Conservation (phyloP, 768 basidiomycete species). For the Dacryopinax spathularia region DNA sequence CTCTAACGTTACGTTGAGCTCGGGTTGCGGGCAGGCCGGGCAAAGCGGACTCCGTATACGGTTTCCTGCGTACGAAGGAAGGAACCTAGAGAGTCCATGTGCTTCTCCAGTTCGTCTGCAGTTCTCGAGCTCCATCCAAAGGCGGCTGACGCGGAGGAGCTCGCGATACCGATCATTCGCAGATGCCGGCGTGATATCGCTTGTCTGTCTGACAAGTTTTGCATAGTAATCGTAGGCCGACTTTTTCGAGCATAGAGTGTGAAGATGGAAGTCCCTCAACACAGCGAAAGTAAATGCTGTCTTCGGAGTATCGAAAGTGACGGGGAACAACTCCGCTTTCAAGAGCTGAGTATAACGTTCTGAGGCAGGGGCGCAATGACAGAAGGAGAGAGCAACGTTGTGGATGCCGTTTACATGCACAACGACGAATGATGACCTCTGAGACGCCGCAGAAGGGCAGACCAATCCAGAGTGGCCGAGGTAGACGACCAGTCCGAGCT, state of each 20-base stretch:
- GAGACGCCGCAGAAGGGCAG: neutral
- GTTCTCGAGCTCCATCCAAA: neutral
- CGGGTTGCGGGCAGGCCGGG: neutral
- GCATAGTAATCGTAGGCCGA: conserved; percentile 11
- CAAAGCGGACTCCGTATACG: neutral
- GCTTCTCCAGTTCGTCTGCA: neutral
- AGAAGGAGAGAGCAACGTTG: neutral
- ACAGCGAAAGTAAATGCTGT: neutral
- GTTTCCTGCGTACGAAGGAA: neutral
- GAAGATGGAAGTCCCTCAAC: conserved; percentile 6
- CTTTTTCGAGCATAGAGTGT: conserved; percentile 11
- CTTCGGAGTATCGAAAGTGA: neutral
- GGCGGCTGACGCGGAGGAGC: neutral
- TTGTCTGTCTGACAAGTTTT: neutral
- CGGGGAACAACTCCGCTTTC: neutral
- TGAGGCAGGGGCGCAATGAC: neutral
- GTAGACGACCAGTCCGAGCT: neutral
- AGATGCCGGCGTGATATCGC: neutral
- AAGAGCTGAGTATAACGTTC: neutral
- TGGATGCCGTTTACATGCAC: conserved; percentile 4
- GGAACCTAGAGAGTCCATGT: neutral
- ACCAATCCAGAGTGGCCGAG: neutral
- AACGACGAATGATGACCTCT: neutral
- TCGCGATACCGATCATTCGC: neutral
- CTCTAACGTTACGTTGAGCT: neutral